Percentiles rank a stretch among this genome's conserved stretches.
Evolutionary conservation across 2,329 filamentous ascomycete species (phyloP).

Genomic region (Leptographium flavum): DNA sequence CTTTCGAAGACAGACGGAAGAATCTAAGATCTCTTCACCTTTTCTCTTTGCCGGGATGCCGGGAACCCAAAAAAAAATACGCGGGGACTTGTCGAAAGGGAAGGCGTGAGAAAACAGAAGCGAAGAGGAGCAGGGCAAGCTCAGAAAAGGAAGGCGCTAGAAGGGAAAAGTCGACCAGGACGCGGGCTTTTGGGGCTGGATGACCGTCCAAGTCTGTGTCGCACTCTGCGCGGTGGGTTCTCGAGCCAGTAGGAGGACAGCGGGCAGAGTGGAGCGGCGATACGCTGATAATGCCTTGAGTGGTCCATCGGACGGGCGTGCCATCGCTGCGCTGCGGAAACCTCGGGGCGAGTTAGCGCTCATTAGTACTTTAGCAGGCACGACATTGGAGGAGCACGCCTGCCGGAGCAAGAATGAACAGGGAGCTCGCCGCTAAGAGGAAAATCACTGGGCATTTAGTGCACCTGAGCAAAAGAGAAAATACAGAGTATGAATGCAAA

Average conservation of each 20-base stretch:
- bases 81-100: too few species aligned
- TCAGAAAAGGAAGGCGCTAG: neutral
- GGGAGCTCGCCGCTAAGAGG: neutral
- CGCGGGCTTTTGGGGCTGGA: neutral
- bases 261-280: conserved; percentile 24
- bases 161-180: conserved; percentile 1
- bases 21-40: neutral
- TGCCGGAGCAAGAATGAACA: neutral
- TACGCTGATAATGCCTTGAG: too few species aligned
- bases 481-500: neutral
- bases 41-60: neutral
- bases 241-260: neutral
- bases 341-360: neutral
- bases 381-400: neutral
- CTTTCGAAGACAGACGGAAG: too few species aligned
- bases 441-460: neutral
- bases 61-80: neutral
- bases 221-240: too few species aligned
- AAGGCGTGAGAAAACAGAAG: neutral
- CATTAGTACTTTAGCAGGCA: neutral
- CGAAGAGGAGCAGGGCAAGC: neutral
- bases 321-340: neutral
- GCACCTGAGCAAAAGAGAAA: neutral
- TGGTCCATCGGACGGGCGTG: too few species aligned
- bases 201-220: neutral